Conservation (phyloP, 352 stramenopile species). For the Pythium graminicola region DNA sequence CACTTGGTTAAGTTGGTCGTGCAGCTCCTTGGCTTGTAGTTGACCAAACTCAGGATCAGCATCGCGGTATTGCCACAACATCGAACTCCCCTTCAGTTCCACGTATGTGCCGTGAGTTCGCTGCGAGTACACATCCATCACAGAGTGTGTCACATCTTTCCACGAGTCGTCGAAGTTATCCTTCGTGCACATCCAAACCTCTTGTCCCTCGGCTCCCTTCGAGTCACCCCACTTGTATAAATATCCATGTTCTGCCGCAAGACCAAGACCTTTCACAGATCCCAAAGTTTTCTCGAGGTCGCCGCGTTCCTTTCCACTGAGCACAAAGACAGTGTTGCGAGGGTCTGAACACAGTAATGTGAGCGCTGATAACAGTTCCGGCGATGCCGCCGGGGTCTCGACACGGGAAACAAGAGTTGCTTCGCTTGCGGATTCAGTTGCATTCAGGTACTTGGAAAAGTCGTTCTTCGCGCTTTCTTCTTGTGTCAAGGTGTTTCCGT, state of each 20-base stretch:
- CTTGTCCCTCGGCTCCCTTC: slow-evolving; percentile 24
- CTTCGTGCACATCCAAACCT: slow-evolving; percentile 80
- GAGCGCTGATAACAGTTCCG: slow-evolving; percentile 85
- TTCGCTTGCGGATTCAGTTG: slow-evolving; percentile 25
- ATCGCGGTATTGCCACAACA: slow-evolving; percentile 99
- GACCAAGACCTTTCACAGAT: slow-evolving; percentile 91
- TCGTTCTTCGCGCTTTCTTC: slow-evolving; percentile 76
- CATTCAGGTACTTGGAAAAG: slow-evolving; percentile 82
- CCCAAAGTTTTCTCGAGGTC: slow-evolving; percentile 93
- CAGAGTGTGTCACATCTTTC: slow-evolving; percentile 94
- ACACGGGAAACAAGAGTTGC: slow-evolving; percentile 29
- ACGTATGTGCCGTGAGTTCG: slow-evolving; percentile 99
- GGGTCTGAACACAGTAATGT: slow-evolving; percentile 91
- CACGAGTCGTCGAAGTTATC: slow-evolving; percentile 94
- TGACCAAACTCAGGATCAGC: slow-evolving; percentile 98
- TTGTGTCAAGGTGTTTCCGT: slow-evolving; percentile 95
- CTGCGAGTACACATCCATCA: slow-evolving; percentile 99
- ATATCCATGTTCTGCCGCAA: slow-evolving; percentile 98
- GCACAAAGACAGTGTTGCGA: slow-evolving; percentile 98
- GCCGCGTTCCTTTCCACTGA: slow-evolving; percentile 94
- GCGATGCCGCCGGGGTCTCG: slow-evolving; percentile 42
- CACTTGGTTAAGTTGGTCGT: slow-evolving; percentile 96
- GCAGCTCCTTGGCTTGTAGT: slow-evolving; percentile 97
- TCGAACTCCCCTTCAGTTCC: slow-evolving; percentile 97
- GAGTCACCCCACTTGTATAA: slow-evolving; percentile 93